These are phyloP conservation scores for Diaporthe vexans DNA, from an alignment of 2,329 filamentous ascomycete species.

Conservation along the genomic window DNA sequence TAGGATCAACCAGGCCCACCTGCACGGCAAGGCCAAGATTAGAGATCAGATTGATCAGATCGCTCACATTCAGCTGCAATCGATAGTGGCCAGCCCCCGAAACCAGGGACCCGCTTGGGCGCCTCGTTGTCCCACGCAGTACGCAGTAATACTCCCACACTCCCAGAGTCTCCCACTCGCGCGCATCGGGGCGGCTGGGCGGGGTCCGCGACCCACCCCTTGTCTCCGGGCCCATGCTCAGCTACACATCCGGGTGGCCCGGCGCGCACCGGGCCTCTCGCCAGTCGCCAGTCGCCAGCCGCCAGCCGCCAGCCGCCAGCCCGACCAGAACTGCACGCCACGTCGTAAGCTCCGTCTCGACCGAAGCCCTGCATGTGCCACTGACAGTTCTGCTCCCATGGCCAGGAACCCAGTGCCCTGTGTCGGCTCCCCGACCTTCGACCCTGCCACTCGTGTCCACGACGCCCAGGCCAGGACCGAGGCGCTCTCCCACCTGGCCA, in stretches of 20 bases:
- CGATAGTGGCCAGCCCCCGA: constrained; percentile 15
- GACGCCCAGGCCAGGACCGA: constrained; percentile 56
- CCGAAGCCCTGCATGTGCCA: constrained; percentile 6
- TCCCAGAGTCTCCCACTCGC: too few species aligned
- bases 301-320: not conserved
- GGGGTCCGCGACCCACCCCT: not conserved
- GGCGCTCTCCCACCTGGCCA: constrained; percentile 54
- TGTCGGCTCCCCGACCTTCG: constrained; percentile 60
- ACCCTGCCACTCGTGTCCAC: constrained; percentile 56
- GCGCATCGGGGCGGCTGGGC: too few species aligned
- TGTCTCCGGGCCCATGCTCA: not conserved
- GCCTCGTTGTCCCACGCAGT: not conserved
- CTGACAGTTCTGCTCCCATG: constrained; percentile 10
- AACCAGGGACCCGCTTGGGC: constrained; percentile 10
- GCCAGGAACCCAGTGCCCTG: constrained; percentile 54
- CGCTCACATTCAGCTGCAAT: constrained; percentile 21
- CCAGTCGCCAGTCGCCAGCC: too few species aligned
- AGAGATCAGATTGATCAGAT: constrained; percentile 28
- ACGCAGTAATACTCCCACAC: too few species aligned
- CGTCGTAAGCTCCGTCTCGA: not conserved
- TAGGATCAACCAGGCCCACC: too few species aligned
- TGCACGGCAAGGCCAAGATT: not conserved
- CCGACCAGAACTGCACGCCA: not conserved
- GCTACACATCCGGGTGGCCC: constrained; percentile 2
- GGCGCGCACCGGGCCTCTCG: not conserved